Evolutionary conservation across 768 basidiomycete genomes (phyloP).

Genomic region (Mycena metata): DNA sequence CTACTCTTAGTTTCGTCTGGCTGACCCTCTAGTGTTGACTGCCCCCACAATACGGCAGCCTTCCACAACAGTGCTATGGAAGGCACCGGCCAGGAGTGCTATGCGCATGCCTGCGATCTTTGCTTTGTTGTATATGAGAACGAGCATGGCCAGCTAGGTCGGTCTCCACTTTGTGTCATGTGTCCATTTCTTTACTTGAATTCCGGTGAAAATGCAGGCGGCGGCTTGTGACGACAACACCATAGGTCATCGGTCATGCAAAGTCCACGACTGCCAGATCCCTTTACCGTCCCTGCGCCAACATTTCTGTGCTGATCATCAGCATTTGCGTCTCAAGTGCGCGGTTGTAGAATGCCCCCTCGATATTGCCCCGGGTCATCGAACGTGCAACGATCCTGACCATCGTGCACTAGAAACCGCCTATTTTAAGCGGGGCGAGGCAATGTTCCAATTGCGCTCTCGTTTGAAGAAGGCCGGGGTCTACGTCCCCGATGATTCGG

Average conservation of each 20-base stretch:
- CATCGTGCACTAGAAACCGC: constrained; percentile 29
- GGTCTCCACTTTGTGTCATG: not conserved
- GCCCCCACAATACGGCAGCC: too few species aligned
- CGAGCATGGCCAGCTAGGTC: constrained; percentile 1
- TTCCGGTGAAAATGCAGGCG: constrained; percentile 11
- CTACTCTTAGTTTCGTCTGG: too few species aligned
- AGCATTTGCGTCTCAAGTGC: constrained; percentile 4
- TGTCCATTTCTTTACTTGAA: not conserved
- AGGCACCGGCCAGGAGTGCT: constrained; percentile 33
- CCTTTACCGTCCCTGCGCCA: constrained; percentile 18
- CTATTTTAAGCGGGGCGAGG: constrained; percentile 23
- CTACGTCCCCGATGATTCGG: constrained; percentile 15
- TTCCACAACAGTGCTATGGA: constrained; percentile 31
- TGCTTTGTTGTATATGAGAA: constrained; percentile 22
- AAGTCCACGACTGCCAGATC: constrained; percentile 34
- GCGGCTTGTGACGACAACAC: constrained; percentile 31
- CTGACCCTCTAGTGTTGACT: too few species aligned
- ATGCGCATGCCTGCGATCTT: constrained; percentile 36
- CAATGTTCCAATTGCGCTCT: constrained; percentile 31
- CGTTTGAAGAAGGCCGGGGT: constrained; percentile 23
- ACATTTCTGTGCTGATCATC: constrained; percentile 30
- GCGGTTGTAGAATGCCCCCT: constrained; percentile 6
- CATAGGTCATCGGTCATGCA: constrained; percentile 36
- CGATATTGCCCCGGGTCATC: constrained; percentile 8
- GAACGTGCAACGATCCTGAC: constrained; percentile 30